Base-by-base conservation (phyloP, 306 rosid species). In the Corylus americana region DNA sequence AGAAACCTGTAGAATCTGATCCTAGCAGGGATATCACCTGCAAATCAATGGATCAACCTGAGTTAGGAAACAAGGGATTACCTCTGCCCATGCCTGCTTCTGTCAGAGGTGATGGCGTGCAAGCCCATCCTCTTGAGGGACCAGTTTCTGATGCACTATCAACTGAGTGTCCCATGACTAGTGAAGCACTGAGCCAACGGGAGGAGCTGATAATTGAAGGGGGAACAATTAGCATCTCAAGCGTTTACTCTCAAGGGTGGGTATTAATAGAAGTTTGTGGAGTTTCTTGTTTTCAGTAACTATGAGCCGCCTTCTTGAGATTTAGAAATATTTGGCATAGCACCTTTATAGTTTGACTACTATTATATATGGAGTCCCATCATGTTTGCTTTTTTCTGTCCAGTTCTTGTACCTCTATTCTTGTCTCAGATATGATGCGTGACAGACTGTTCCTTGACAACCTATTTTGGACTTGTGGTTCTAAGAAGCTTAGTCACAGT, bases 211-310 rank as follows among this genome's bases (percentile, higher is more conserved):
- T 85, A 29, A 75, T 96, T 74, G 94, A 93, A 88, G 99, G 98
- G 77, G 99, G 99, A 77, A 93, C 98, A 44, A 92, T 96, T 71
- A 96, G 86, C 88, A 87, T 96, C 81, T 91, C 98, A 20, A 96
- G 98, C 81, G 85, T 74, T 70, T 96, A 96, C 92, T 93, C 99
- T 74, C 96, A 92, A 87, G 98, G 92, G 99, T 96, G 82, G 66
- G 98, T 88, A 25, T 11, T 85, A 79, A 45, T 81, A 49, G 51
- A 45, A 72, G 62, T 27, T 74, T 44, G 64, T 66, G 13, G 45
- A 11, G 50, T 77, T 55, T 18, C 50, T 66, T 22, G 17, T 27
- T 58, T 7, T 69, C 18, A 22, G 8, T 63, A 37, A 44, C 48
- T 82, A 51, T 25, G 35, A 42, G 64, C 71, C 5, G 64, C 71